Evolutionary conservation across 371 early-diverging fungal genomes (phyloP).

Genomic region (Chytridiales sp.): DNA sequence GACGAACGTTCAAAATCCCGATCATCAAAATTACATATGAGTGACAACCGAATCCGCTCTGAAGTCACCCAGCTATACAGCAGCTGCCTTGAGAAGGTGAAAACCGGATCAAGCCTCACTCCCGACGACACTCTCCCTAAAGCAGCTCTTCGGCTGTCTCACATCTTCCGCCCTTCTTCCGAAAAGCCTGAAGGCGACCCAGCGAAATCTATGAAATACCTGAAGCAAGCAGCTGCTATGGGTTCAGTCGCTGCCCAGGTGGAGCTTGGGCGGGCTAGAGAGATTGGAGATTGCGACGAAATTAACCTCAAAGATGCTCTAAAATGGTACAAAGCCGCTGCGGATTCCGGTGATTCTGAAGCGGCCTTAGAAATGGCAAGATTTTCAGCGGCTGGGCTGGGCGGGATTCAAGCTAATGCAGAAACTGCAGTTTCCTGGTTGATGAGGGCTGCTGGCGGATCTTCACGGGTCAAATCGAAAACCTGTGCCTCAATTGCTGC

Average conservation of each 20-base stretch:
- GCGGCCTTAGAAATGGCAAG: background rate
- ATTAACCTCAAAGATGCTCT: background rate
- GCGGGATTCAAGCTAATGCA: too few species aligned
- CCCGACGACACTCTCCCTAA: too few species aligned
- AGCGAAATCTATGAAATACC: background rate
- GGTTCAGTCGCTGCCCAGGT: background rate
- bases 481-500: too few species aligned
- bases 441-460: too few species aligned
- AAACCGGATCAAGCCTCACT: too few species aligned
- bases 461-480: too few species aligned
- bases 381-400: too few species aligned
- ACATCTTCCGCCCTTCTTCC: background rate
- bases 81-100: too few species aligned
- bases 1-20: too few species aligned
- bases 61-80: too few species aligned
- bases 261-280: background rate
- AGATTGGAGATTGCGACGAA: background rate
- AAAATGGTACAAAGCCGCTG: background rate
- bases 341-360: background rate
- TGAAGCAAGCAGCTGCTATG: background rate
- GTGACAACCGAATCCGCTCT: background rate
- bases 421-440: too few species aligned
- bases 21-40: too few species aligned
- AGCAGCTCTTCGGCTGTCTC: background rate
- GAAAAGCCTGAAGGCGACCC: background rate